Percentiles rank a stretch among this genome's conserved stretches.
phyloP scores from a whole-genome alignment of 139 green algal genomes.

The Diplosphaera chodatii region DNA sequence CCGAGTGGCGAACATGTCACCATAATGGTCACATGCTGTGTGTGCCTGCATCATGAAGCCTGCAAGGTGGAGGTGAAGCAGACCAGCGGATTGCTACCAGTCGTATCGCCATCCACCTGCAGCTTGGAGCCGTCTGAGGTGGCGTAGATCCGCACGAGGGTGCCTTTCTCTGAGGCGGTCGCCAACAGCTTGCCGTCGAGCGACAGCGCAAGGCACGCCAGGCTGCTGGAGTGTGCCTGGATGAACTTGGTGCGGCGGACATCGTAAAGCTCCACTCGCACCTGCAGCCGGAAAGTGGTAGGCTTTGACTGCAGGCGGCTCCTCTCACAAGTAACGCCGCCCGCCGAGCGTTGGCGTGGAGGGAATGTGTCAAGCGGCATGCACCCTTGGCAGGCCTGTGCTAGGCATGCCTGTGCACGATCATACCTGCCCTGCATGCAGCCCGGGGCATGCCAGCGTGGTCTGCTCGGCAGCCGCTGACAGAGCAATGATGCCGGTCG shows the following conservation, averaged over 20 bases:
- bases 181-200: conserved; percentile 81
- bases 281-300: too few relatives aligned
- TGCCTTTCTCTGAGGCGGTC: conserved; percentile 76
- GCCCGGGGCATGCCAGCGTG: conserved; percentile 89
- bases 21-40: too few relatives aligned
- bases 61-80: too few relatives aligned
- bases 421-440: conserved; percentile 78
- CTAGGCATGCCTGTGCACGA: neutral
- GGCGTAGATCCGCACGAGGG: conserved; percentile 84
- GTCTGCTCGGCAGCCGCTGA: conserved; percentile 67
- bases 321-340: too few relatives aligned
- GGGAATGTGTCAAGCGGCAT: too few relatives aligned
- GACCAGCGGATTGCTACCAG: too few relatives aligned
- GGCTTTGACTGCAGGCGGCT: too few relatives aligned
- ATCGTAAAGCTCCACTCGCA: conserved; percentile 93
- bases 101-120: conserved; percentile 27
- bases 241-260: conserved; percentile 84
- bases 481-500: conserved; percentile 74
- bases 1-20: too few relatives aligned
- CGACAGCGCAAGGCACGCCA: conserved; percentile 72
- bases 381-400: too few relatives aligned
- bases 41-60: too few relatives aligned
- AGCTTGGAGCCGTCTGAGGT: conserved; percentile 74
- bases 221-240: conserved; percentile 68
- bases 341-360: too few relatives aligned